Percentiles rank a stretch among this genome's conserved stretches.
Conservation (phyloP, 257 asterid genomes). For the Forsythia suspensa region DNA sequence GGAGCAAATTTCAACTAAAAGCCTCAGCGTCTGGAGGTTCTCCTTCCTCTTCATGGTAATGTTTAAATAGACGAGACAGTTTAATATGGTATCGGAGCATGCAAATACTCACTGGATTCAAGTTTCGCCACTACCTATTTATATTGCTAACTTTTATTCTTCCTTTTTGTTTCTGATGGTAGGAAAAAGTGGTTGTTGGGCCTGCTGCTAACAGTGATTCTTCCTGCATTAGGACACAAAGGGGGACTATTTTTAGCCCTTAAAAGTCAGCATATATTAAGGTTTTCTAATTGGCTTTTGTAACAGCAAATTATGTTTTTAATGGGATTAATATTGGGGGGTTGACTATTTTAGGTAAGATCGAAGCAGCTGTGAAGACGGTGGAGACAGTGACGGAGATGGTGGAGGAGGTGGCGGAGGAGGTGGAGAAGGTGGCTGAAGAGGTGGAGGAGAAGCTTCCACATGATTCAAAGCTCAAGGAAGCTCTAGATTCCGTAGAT, state of each 20-base stretch:
- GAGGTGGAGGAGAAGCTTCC: conserved; percentile 59
- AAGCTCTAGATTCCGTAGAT: conserved; percentile 42
- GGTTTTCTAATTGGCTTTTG: not conserved
- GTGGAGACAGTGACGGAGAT: conserved; percentile 50
- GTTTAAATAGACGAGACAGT: not conserved
- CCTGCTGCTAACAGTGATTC: conserved; percentile 32
- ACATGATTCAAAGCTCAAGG: conserved; percentile 44
- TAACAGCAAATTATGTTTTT: not conserved
- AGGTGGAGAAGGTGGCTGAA: conserved; percentile 45
- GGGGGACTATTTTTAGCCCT: conserved; percentile 38
- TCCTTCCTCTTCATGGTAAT: conserved; percentile 26
- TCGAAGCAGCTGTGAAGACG: conserved; percentile 36
- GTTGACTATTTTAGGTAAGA: conserved; percentile 26
- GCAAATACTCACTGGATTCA: no score
- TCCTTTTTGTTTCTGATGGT: conserved; percentile 1
- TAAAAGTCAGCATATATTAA: conserved; percentile 32
- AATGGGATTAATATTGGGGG: not conserved
- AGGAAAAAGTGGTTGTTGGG: conserved; percentile 58
- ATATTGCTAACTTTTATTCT: not conserved
- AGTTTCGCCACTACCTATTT: not conserved
- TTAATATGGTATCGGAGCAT: not conserved
- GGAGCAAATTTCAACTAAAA: conserved; percentile 7
- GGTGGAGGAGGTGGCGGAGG: conserved; percentile 59
- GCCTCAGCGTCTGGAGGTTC: conserved; percentile 25
- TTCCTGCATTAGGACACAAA: conserved; percentile 48